Percentiles rank a stretch among this genome's conserved stretches.
phyloP scores from a whole-genome alignment of 2,329 filamentous ascomycete species.

The Pseudocercospora crystallina region DNA sequence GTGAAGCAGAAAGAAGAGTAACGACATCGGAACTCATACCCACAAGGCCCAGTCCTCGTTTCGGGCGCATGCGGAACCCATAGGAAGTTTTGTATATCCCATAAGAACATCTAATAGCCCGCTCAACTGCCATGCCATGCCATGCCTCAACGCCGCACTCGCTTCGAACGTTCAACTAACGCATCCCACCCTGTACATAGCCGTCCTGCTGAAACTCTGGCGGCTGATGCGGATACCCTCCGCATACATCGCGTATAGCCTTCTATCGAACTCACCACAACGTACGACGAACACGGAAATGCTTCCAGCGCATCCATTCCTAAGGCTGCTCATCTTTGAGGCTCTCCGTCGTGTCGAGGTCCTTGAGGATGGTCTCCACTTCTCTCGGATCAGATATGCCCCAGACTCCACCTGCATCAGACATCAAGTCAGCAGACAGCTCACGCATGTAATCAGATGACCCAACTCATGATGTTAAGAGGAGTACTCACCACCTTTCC shows the following conservation, averaged over 20 bases:
- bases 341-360: slow-evolving; percentile 48
- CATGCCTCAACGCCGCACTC: no score
- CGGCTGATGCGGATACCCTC: slow-evolving; percentile 3
- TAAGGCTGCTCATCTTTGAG: slow-evolving; percentile 36
- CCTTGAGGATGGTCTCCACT: slow-evolving; percentile 47
- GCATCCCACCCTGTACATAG: no score
- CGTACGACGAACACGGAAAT: background rate
- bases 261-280: background rate
- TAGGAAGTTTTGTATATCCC: background rate
- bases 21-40: no score
- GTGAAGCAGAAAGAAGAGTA: no score
- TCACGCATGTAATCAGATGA: no score
- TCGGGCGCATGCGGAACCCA: slow-evolving; percentile 5
- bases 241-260: background rate
- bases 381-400: slow-evolving; percentile 75
- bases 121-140: no score
- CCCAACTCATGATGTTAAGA: no score
- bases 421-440: background rate
- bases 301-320: background rate
- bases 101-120: slow-evolving; percentile 2
- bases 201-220: no score
- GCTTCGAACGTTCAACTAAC: no score
- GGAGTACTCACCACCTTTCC: slow-evolving; percentile 59
- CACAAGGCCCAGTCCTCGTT: background rate
- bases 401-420: slow-evolving; percentile 76